phyloP scores from a whole-genome alignment of 805 yeast species.

The Phaffomyces opuntiae region DNA sequence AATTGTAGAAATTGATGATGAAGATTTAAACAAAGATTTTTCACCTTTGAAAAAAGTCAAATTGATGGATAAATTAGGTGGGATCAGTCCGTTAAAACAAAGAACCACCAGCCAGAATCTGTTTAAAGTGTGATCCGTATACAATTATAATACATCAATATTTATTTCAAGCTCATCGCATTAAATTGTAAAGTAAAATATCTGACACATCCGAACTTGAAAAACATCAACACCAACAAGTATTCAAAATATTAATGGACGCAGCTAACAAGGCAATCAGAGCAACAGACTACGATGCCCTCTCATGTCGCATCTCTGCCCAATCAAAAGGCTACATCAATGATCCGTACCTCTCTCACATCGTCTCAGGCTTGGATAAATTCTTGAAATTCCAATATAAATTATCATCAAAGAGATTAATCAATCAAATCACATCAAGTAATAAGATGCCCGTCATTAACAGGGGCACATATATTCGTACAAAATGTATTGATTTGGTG shows the following conservation, averaged over 20 bases:
- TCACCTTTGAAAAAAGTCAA: conserved; percentile 21
- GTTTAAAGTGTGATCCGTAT: conserved; percentile 15
- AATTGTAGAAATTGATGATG: conserved; percentile 17
- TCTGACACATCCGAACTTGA: too few species aligned
- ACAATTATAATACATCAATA: neutral
- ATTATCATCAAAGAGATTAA: conserved; percentile 13
- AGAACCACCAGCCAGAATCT: conserved; percentile 21
- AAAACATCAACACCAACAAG: too few species aligned
- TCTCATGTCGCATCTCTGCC: conserved; percentile 58
- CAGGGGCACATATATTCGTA: conserved; percentile 62
- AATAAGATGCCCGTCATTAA: conserved; percentile 53
- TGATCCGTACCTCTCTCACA: conserved; percentile 24
- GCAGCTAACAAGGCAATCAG: conserved; percentile 12
- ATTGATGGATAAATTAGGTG: conserved; percentile 19
- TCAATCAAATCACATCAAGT: conserved; percentile 11
- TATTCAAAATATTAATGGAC: conserved; percentile 5
- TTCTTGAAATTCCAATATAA: conserved; percentile 19
- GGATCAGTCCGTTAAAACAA: conserved; percentile 22
- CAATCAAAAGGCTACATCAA: conserved; percentile 39
- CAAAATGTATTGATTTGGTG: conserved; percentile 42
- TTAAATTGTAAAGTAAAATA: too few species aligned
- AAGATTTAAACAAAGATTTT: conserved; percentile 9
- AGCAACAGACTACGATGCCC: conserved; percentile 60
- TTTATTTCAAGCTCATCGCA: neutral
- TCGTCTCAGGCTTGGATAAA: conserved; percentile 16